Base-by-base conservation (phyloP, 495 filamentous ascomycete genomes). In the Penicillium roqueforti region DNA sequence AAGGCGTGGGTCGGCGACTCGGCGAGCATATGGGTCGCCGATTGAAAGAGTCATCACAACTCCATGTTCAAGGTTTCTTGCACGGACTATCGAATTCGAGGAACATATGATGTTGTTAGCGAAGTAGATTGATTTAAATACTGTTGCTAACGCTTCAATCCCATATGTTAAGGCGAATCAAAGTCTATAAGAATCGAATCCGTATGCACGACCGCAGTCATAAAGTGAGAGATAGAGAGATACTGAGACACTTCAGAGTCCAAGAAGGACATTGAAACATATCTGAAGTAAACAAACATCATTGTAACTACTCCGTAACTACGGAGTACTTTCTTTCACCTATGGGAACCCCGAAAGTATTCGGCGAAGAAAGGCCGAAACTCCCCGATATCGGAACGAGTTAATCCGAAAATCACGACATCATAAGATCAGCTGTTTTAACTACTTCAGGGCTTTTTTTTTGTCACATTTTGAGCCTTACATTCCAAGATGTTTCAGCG, bases 401-500 rank as follows among this genome's bases (percentile, higher is more conserved):
- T 49, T 49, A 49, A 49, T 38, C 47, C 47, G 47, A 10, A 10
- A 31, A 45, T 29, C 50, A 52, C 50, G 50, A 44, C 50, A 52
- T 52, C 49, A 13, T 14, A 14, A 18, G 28, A 26, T 32, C 3
- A 14, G 13, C 50, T 49, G 11, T 23, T 36, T 38, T 36, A 11
- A 7, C 7, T 28, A 1, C 26, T 45, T 45, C 26, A 9, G 14
- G 23, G 26, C n/a, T 22, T 6, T 18, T 28, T 40, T 39, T 39
- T n/a, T 7, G n/a, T 28, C 23, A 29, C 6, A 25, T 31, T 42
- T 23, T 13, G 23, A n/a, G n/a, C 13, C 10, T 14, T 19, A 18
- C 6, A 20, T 22, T 42, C 45, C 50, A 28, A 28, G 11, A 68
- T 69, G 64, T 57, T 69, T 39, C 39, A 56, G 45, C 48, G 62